A percentile compares a stretch with the other conserved stretches of the same genome.
These are phyloP conservation scores for Logfia minima DNA, from an alignment of 129 eudicot genomes.

Conservation along the genomic window DNA sequence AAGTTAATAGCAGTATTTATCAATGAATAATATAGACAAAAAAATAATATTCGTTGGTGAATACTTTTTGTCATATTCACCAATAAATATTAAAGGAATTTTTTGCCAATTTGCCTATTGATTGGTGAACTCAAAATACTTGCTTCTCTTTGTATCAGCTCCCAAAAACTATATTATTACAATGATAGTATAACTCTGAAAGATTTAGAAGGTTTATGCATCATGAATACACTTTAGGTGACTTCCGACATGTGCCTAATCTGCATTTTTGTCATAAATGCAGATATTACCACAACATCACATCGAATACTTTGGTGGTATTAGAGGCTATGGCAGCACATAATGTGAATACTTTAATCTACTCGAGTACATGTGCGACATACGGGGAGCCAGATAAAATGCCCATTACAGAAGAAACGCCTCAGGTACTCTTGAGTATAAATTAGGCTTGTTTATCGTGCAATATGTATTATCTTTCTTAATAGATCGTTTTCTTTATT, in stretches of 20 bases:
- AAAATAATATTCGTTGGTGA: not conserved
- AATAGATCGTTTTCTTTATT: constrained; percentile 24
- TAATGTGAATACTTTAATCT: constrained; percentile 71
- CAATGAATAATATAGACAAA: too few species aligned
- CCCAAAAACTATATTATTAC: not conserved
- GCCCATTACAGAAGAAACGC: constrained; percentile 92
- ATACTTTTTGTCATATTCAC: not conserved
- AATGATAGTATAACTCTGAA: not conserved
- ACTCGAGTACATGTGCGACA: constrained; percentile 95
- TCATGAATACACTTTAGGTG: not conserved
- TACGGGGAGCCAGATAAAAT: constrained; percentile 93
- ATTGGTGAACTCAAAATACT: not conserved
- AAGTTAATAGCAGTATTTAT: not conserved
- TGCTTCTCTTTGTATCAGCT: not conserved
- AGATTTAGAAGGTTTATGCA: not conserved
- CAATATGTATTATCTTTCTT: constrained; percentile 8
- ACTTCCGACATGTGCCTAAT: not conserved
- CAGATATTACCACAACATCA: constrained; percentile 93
- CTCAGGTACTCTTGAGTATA: constrained; percentile 51
- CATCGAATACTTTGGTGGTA: constrained; percentile 71
- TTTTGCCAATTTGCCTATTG: not conserved
- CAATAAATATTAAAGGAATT: not conserved
- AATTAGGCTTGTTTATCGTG: not conserved
- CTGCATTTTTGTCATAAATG: not conserved
- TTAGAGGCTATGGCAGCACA: constrained; percentile 89